Evolutionary conservation across 352 stramenopile genomes (phyloP).

Genomic region (Pythium sukuiense): DNA sequence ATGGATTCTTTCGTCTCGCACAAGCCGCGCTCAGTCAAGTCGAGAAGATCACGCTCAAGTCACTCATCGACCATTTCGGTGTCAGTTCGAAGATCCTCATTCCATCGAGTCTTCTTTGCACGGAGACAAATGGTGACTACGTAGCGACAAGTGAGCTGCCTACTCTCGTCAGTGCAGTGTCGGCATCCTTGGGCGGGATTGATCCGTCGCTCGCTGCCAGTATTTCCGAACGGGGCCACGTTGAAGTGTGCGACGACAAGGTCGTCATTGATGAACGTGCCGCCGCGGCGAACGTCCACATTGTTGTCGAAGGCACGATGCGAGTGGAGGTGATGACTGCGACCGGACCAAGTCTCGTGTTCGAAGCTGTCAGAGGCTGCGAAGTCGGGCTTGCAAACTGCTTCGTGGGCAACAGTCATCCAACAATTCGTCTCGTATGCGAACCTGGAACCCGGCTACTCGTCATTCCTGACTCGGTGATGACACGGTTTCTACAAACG

Average conservation of each 20-base stretch:
- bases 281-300: constrained; percentile 34
- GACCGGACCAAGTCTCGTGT: background rate
- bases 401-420: constrained; percentile 53
- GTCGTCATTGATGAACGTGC: constrained; percentile 14
- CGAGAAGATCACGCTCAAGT: constrained; percentile 80
- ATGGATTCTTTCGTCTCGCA: constrained; percentile 71
- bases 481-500: constrained; percentile 58
- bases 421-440: constrained; percentile 47
- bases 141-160: background rate
- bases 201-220: constrained; percentile 10
- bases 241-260: constrained; percentile 19
- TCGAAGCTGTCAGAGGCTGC: constrained; percentile 50
- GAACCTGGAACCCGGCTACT: constrained; percentile 46
- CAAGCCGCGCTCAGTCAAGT: constrained; percentile 79
- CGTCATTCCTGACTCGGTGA: constrained; percentile 54
- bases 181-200: constrained; percentile 9
- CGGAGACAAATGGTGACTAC: background rate
- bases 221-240: constrained; percentile 8
- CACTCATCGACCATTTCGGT: constrained; percentile 83
- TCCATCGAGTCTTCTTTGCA: constrained; percentile 31
- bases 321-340: constrained; percentile 48
- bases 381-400: constrained; percentile 68
- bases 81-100: constrained; percentile 46
- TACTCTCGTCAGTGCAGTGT: constrained; percentile 1
- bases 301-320: constrained; percentile 60